Evolutionary conservation across 371 early-diverging fungal species (phyloP), one percentile per base, ranked within the genome.

Genomic region (Mucor irregularis): DNA sequence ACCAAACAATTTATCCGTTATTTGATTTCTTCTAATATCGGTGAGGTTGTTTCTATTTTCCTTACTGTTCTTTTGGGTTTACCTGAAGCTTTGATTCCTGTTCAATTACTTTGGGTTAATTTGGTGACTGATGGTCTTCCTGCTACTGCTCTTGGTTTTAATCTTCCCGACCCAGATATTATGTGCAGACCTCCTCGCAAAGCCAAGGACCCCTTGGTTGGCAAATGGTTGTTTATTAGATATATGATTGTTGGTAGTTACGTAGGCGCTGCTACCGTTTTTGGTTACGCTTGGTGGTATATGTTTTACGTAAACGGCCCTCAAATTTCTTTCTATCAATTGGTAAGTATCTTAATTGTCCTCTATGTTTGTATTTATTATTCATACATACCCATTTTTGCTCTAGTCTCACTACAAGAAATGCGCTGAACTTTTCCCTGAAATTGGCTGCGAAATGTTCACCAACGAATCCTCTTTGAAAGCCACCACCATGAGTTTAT

Each of bases 271-370:
- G 97, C 97, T 8, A 97, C 97, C 31, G 91, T 97, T 6, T 92
- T 91, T 81, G 98, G 94, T 22, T 96, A 97, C 63, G 95, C 90
- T n/a, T 97, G 97, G 96, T 97, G 95, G 94, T 97, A 92, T 72
- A 86, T 97, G 83, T 96, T 81, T 68, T 95, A 92, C 68, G 29
- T 62, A 10, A 76, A 64, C 25, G 97, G 97, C 14, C 97, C 98
- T 11, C 87, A 89, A 58, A 90, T 98, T 56, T 76, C 86, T 31
- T 97, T 82, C 73, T 73, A 87, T 62, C 92, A 98, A 68, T 73
- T 98, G 73, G 40, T 39, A 19, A 21, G 40, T 21, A 3, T 39
- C 13, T 13, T 35, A 35, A n/a, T n/a, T n/a, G n/a, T n/a, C n/a
- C n/a, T n/a, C n/a, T n/a, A n/a, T n/a, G n/a, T n/a, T n/a, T n/a